phyloP scores from a whole-genome alignment of 208 protist genomes.

The Blechomonas ayalai region DNA sequence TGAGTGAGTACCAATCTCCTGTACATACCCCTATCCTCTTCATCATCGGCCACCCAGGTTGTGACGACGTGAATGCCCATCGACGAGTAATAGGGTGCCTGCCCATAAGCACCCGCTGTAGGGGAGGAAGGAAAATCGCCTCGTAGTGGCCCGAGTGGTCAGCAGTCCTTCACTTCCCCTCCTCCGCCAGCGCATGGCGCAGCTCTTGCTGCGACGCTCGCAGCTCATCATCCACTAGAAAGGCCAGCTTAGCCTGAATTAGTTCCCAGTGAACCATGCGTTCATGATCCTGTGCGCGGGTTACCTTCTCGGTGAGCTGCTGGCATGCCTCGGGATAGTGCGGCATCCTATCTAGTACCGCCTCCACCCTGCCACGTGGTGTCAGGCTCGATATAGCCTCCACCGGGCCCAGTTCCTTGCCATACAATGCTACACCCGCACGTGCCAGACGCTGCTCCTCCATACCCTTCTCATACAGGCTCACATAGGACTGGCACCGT shows the following conservation, averaged over 20 bases:
- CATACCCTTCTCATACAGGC: conserved; percentile 6
- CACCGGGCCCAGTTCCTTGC: conserved; percentile 12
- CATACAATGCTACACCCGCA: conserved; percentile 4
- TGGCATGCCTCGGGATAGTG: neutral
- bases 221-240: conserved; percentile 9
- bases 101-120: too few relatives aligned
- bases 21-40: too few relatives aligned
- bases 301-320: neutral
- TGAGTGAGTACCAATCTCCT: too few relatives aligned
- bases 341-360: neutral
- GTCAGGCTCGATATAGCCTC: conserved; percentile 7
- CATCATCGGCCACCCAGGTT: too few relatives aligned
- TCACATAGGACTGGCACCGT: neutral
- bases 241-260: conserved; percentile 5
- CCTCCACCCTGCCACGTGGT: neutral
- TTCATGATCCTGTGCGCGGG: neutral
- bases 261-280: conserved; percentile 12
- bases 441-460: conserved; percentile 2
- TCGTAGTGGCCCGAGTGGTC: too few relatives aligned
- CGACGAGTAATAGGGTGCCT: too few relatives aligned
- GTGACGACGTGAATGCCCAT: too few relatives aligned
- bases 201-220: neutral
- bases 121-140: too few relatives aligned
- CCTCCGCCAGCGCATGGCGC: neutral
- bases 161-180: too few relatives aligned